Conservation (phyloP, 257 asterid species). For the Plectranthus barbatus region DNA sequence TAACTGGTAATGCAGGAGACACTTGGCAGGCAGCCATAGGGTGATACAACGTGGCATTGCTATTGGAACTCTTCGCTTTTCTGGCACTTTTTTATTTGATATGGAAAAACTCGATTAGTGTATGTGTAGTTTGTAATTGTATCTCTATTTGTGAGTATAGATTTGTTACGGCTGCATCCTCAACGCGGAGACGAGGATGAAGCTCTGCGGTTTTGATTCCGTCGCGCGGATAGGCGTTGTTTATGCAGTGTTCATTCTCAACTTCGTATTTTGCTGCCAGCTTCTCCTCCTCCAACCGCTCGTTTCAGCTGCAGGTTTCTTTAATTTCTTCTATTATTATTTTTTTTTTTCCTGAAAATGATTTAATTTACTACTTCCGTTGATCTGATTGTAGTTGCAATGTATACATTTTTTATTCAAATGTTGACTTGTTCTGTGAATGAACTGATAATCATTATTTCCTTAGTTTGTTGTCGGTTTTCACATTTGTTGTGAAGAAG, state of each 20-base stretch:
- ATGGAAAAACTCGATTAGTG: neutral
- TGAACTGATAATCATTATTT: neutral
- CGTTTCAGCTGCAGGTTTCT: constrained; percentile 53
- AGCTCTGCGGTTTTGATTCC: constrained; percentile 39
- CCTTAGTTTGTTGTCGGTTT: neutral
- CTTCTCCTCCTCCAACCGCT: constrained; percentile 63
- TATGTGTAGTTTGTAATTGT: neutral
- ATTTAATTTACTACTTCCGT: neutral
- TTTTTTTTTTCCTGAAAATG: too few species aligned
- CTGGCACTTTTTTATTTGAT: neutral
- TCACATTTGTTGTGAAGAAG: constrained; percentile 5
- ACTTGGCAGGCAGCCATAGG: constrained; percentile 50
- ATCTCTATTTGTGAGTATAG: neutral
- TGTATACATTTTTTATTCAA: neutral
- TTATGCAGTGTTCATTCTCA: constrained; percentile 36
- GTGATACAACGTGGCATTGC: constrained; percentile 41
- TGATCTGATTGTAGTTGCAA: constrained; percentile 11
- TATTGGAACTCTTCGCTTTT: neutral
- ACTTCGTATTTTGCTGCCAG: constrained; percentile 67
- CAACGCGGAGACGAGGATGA: constrained; percentile 27
- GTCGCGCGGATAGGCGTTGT: constrained; percentile 49
- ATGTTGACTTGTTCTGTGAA: neutral
- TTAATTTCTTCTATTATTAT: neutral
- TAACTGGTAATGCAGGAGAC: neutral
- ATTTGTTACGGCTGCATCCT: neutral